Evolutionary conservation across 306 rosid genomes (phyloP).

Genomic region (Morella rubra): DNA sequence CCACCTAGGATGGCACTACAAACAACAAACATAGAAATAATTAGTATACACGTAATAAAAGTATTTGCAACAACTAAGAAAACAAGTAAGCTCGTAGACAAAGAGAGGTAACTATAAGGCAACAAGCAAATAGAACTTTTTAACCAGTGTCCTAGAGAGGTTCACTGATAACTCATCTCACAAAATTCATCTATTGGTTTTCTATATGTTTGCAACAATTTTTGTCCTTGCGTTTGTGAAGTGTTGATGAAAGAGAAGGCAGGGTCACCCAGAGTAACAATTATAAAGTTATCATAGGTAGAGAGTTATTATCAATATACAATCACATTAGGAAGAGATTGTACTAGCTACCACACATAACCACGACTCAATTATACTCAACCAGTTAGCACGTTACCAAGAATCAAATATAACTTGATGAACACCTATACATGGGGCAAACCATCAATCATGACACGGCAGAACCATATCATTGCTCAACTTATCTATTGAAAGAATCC

Average conservation of each 20-base stretch:
- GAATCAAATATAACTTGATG: background rate
- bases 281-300: too few relatives aligned
- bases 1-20: slow-evolving; percentile 30
- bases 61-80: background rate
- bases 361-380: background rate
- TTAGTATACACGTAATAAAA: background rate
- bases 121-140: background rate
- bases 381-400: background rate
- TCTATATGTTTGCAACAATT: too few relatives aligned
- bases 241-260: too few relatives aligned
- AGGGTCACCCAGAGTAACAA: too few relatives aligned
- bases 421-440: background rate
- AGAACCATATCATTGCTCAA: too few relatives aligned
- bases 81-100: background rate
- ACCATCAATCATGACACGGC: background rate
- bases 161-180: too few relatives aligned
- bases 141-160: too few relatives aligned
- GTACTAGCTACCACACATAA: background rate
- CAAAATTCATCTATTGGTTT: too few relatives aligned
- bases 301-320: too few relatives aligned
- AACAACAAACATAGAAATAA: background rate
- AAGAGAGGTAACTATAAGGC: background rate
- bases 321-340: background rate
- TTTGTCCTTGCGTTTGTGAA: too few relatives aligned
- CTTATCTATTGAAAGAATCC: background rate